phyloP scores from a whole-genome alignment of 1,284 basidiomycete species.

The Ganoderma sp. region DNA sequence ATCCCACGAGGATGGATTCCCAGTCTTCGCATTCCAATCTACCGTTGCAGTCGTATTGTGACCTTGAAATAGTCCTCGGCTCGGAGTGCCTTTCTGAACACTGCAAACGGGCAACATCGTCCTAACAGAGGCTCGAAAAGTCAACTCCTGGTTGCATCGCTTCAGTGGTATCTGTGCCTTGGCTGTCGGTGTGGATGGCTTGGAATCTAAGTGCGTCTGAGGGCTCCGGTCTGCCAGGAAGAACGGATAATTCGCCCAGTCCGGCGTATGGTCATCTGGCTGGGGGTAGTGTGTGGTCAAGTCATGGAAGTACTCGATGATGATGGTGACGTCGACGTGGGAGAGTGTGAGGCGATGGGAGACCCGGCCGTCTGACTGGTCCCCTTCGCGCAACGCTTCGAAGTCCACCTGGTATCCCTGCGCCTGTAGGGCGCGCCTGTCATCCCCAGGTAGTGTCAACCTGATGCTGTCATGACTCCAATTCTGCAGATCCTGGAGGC shows the following conservation, averaged over 20 bases:
- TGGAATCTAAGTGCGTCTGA: no score
- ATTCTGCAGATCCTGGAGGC: no score
- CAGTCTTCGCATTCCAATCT: no score
- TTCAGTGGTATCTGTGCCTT: no score
- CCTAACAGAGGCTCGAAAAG: neutral
- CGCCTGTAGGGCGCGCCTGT: neutral
- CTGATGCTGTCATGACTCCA: neutral
- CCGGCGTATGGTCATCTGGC: no score
- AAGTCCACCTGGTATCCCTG: slow-evolving; percentile 1
- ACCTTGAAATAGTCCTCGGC: no score
- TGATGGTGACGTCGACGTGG: neutral
- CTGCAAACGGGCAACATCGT: neutral
- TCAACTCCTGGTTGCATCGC: neutral
- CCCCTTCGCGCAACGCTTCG: neutral
- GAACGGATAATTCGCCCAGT: no score
- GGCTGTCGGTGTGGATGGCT: no score
- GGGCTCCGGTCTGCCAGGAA: no score
- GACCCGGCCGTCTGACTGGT: no score
- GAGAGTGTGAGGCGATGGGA: neutral
- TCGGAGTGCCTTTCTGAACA: neutral
- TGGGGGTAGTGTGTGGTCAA: neutral
- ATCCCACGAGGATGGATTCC: no score
- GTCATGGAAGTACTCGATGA: neutral
- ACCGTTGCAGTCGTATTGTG: no score
- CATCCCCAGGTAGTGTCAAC: neutral